phyloP scores from a whole-genome alignment of 352 stramenopile species.

The Detonula confervacea region DNA sequence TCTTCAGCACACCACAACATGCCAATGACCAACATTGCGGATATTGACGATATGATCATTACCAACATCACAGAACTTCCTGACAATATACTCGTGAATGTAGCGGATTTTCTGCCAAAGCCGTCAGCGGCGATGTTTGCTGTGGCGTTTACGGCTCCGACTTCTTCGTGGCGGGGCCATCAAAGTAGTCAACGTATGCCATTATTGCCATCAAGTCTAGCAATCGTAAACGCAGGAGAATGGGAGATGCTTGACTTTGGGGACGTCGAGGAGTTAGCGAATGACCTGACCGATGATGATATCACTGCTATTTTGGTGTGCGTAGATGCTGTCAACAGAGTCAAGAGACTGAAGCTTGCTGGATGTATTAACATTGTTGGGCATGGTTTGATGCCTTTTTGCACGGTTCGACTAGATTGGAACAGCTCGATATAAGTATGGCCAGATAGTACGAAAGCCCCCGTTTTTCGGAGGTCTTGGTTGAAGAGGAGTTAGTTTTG shows the following conservation, averaged over 20 bases:
- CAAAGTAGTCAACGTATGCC: no score
- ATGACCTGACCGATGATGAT: conserved; percentile 9
- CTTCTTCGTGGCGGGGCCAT: no score
- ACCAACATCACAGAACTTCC: not conserved
- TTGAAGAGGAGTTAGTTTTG: no score
- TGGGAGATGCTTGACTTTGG: not conserved
- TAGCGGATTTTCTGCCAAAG: not conserved
- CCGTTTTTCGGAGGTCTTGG: no score
- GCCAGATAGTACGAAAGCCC: not conserved
- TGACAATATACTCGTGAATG: not conserved
- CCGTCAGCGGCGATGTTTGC: not conserved
- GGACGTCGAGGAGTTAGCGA: conserved; percentile 6
- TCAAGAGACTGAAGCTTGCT: conserved; percentile 14
- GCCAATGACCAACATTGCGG: no score
- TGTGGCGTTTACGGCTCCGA: not conserved
- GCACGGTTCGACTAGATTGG: not conserved
- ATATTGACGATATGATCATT: no score
- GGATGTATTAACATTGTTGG: conserved; percentile 14
- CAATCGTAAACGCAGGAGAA: no score
- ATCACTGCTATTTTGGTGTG: conserved; percentile 6
- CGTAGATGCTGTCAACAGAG: not conserved
- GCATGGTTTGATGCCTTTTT: conserved; percentile 11
- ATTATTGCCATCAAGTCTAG: no score
- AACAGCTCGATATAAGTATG: conserved; percentile 10
- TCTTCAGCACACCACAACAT: no score